Percentiles rank a stretch among this genome's conserved stretches.
Conservation (phyloP, 352 stramenopile species). For the Phytophthora pluvialis region DNA sequence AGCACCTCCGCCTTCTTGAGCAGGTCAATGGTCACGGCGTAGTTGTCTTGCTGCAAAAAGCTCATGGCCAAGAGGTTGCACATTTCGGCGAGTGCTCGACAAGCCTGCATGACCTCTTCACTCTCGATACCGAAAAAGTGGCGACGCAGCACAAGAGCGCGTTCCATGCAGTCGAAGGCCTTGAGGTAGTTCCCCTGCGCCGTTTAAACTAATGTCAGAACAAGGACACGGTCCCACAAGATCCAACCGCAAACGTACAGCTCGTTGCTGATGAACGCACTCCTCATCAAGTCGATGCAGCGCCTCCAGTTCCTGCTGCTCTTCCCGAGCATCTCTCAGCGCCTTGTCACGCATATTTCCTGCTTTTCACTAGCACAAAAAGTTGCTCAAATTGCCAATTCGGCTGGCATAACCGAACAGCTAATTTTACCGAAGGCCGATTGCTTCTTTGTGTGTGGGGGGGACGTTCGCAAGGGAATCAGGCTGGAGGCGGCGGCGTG, state of each 20-base stretch:
- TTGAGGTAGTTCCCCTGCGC: slow-evolving; percentile 90
- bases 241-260: slow-evolving; percentile 34
- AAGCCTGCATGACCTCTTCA: slow-evolving; percentile 84
- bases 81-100: slow-evolving; percentile 92
- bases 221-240: neutral
- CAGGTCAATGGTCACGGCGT: slow-evolving; percentile 90
- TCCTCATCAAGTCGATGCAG: slow-evolving; percentile 92
- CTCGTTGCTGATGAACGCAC: slow-evolving; percentile 87
- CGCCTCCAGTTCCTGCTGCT: slow-evolving; percentile 86
- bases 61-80: slow-evolving; percentile 95
- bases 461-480: too few relatives aligned
- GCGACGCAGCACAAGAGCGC: slow-evolving; percentile 89
- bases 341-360: slow-evolving; percentile 34
- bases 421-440: slow-evolving; percentile 13
- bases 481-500: too few relatives aligned
- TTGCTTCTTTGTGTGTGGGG: too few relatives aligned
- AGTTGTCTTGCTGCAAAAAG: slow-evolving; percentile 94
- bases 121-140: slow-evolving; percentile 94
- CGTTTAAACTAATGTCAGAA: slow-evolving; percentile 1
- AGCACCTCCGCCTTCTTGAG: slow-evolving; percentile 95
- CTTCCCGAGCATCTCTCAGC: slow-evolving; percentile 46
- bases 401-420: neutral
- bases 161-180: slow-evolving; percentile 94
- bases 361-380: neutral
- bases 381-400: neutral